Conservation (phyloP, 2,329 filamentous ascomycete species). For the Clonostachys chloroleuca region DNA sequence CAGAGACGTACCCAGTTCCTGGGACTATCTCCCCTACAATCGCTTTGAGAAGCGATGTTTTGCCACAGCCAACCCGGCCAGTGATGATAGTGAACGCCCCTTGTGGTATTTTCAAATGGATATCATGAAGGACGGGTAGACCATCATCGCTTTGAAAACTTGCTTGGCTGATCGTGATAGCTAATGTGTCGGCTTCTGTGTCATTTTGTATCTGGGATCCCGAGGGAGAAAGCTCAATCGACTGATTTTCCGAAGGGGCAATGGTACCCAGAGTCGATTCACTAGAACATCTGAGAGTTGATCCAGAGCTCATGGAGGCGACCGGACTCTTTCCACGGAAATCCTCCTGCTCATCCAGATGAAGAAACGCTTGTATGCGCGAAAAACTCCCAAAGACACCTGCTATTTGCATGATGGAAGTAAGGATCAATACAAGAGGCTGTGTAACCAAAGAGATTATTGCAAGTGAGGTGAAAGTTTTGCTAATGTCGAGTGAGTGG, state of each 20-base stretch:
- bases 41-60: conserved; percentile 29
- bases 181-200: background rate
- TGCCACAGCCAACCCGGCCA: conserved; percentile 27
- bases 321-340: background rate
- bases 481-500: conserved; percentile 18
- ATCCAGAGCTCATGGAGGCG: too few relatives aligned
- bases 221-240: background rate
- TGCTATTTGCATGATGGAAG: conserved; percentile 22
- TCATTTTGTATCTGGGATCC: background rate
- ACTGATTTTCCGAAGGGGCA: background rate
- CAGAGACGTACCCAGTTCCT: conserved; percentile 15
- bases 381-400: conserved; percentile 23
- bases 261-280: background rate
- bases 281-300: too few relatives aligned
- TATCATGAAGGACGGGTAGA: conserved; percentile 11
- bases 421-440: conserved; percentile 23
- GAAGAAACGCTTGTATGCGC: conserved; percentile 23
- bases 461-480: conserved; percentile 28
- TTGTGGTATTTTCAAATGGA: conserved; percentile 11
- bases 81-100: background rate
- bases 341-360: conserved; percentile 14
- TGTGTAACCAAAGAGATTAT: conserved; percentile 23
- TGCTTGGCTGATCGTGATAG: conserved; percentile 4
- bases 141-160: conserved; percentile 9
- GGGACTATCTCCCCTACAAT: conserved; percentile 26